Evolutionary conservation across 768 basidiomycete genomes (phyloP).

Genomic region (Pisolithus orientalis): DNA sequence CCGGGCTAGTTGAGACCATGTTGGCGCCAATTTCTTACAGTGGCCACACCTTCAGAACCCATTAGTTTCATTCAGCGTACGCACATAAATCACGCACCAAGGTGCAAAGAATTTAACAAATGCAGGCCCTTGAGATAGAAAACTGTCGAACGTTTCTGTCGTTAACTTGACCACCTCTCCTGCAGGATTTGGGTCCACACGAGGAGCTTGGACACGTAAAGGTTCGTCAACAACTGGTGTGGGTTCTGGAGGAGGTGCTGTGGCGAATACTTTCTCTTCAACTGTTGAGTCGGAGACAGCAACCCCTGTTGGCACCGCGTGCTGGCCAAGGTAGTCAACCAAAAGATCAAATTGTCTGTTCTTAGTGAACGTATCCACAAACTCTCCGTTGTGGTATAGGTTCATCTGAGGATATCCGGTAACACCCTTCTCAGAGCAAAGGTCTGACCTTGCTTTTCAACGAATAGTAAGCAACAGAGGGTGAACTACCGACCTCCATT

Average conservation of each 20-base stretch:
- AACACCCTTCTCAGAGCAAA: constrained; percentile 68
- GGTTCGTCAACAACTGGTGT: constrained; percentile 3
- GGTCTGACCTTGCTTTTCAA: constrained; percentile 41
- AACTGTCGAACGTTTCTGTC: constrained; percentile 32
- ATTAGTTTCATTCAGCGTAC: not conserved
- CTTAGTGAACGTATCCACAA: constrained; percentile 50
- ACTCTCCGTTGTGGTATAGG: constrained; percentile 62
- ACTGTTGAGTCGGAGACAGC: constrained; percentile 3
- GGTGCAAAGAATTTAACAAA: constrained; percentile 88
- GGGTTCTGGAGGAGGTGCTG: not conserved
- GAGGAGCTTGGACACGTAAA: constrained; percentile 13
- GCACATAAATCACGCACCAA: constrained; percentile 44
- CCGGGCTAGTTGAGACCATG: constrained; percentile 70
- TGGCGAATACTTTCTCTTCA: constrained; percentile 3
- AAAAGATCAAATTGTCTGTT: constrained; percentile 50
- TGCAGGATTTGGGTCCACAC: constrained; percentile 14
- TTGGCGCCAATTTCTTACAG: constrained; percentile 89
- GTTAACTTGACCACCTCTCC: constrained; percentile 20
- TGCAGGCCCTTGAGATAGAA: constrained; percentile 40
- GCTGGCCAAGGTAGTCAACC: constrained; percentile 46
- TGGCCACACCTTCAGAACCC: constrained; percentile 67
- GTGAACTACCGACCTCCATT: constrained; percentile 55
- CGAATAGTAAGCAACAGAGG: not conserved
- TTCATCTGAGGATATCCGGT: constrained; percentile 72
- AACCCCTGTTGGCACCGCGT: constrained; percentile 27